phyloP scores from a whole-genome alignment of 2,329 filamentous ascomycete species.

The Fonsecaea pedrosoi region DNA sequence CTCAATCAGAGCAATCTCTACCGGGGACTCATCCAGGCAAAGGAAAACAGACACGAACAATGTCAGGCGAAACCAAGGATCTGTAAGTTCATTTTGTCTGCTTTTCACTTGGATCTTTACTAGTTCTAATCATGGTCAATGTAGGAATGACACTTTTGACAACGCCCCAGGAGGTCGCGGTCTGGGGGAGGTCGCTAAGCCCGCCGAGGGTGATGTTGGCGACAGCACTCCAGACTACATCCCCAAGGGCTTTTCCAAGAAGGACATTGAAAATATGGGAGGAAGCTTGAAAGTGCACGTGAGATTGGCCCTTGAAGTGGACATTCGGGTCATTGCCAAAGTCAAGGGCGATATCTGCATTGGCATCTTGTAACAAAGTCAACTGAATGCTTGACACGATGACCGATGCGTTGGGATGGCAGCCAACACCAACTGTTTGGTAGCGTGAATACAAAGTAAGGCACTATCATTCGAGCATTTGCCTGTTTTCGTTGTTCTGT shows the following conservation, averaged over 20 bases:
- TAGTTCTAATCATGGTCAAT: not conserved
- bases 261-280: constrained; percentile 27
- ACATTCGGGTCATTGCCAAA: constrained; percentile 32
- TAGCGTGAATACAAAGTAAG: not conserved
- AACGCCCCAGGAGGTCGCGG: constrained; percentile 12
- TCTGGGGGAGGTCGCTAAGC: constrained; percentile 7
- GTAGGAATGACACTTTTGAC: constrained; percentile 9
- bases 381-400: not conserved
- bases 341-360: constrained; percentile 36
- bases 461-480: not conserved
- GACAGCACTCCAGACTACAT: constrained; percentile 11
- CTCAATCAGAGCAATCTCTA: not conserved
- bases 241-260: constrained; percentile 26
- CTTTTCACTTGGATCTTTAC: not conserved
- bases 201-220: not conserved
- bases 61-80: constrained; percentile 11
- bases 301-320: constrained; percentile 32
- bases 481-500: not conserved
- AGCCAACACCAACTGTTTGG: not conserved
- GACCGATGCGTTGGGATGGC: not conserved
- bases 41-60: not conserved
- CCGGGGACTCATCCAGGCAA: not conserved
- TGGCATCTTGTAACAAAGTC: constrained; percentile 26
- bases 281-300: constrained; percentile 36
- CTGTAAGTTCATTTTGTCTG: constrained; percentile 1